Conservation (phyloP, 2,329 filamentous ascomycete species). For the Aspergillus alliaceus region DNA sequence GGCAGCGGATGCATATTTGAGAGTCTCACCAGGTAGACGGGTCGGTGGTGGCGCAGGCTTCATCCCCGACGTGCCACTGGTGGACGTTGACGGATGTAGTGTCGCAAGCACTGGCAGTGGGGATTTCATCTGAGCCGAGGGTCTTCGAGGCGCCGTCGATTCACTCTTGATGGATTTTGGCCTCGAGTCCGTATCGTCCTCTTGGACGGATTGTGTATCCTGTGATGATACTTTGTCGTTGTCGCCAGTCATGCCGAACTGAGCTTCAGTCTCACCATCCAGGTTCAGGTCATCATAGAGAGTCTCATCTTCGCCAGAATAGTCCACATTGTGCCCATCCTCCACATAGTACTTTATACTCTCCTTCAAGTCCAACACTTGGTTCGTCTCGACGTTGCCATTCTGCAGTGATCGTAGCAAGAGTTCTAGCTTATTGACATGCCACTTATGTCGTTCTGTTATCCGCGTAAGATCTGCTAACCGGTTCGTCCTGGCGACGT, state of each 20-base stretch:
- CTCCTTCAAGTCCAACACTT: conserved; percentile 86
- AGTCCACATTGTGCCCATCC: conserved; percentile 84
- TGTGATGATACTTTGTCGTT: conserved; percentile 91
- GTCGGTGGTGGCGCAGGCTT: conserved; percentile 88
- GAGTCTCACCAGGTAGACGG: conserved; percentile 79
- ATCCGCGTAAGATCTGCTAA: conserved; percentile 80
- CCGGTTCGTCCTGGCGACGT: conserved; percentile 77
- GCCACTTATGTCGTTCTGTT: conserved; percentile 95
- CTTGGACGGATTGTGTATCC: conserved; percentile 87
- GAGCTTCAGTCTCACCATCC: conserved; percentile 79
- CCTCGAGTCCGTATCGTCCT: conserved; percentile 71
- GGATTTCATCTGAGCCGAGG: conserved; percentile 90
- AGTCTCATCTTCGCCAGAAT: conserved; percentile 81
- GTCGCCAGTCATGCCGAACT: conserved; percentile 77
- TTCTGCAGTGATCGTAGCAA: conserved; percentile 90
- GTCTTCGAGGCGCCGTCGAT: conserved; percentile 61
- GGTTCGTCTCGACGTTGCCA: conserved; percentile 80
- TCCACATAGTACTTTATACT: conserved; percentile 94
- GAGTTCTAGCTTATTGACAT: conserved; percentile 88
- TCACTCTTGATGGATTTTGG: conserved; percentile 58
- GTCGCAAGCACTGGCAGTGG: conserved; percentile 91
- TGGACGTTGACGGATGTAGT: conserved; percentile 63
- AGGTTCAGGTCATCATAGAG: conserved; percentile 95
- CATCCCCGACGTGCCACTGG: conserved; percentile 64
- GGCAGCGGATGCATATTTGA: conserved; percentile 96